Conservation (phyloP, 2,329 filamentous ascomycete genomes). For the Mariannaea sp. region DNA sequence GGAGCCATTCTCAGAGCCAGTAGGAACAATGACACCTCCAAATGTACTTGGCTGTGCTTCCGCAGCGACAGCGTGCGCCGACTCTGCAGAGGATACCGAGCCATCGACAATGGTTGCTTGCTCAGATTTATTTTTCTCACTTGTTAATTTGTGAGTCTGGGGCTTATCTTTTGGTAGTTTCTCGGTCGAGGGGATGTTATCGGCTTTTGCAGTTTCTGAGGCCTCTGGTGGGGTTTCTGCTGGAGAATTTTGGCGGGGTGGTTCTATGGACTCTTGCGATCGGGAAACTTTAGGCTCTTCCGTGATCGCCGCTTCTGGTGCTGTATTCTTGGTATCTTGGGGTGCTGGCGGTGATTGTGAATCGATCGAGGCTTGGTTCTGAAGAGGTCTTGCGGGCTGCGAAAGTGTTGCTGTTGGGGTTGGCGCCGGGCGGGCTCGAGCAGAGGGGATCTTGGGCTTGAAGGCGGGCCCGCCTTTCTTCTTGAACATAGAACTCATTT, state of each 20-base stretch:
- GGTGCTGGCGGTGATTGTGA: conserved; percentile 15
- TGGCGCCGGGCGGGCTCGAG: conserved; percentile 56
- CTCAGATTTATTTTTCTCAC: neutral
- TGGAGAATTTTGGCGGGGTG: conserved; percentile 25
- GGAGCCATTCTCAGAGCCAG: neutral
- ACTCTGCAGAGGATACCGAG: conserved; percentile 1
- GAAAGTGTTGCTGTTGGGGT: conserved; percentile 42
- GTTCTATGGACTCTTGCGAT: conserved; percentile 18
- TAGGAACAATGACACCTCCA: neutral
- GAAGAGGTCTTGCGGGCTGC: conserved; percentile 30
- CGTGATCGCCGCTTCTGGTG: conserved; percentile 2
- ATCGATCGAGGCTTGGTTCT: conserved; percentile 21
- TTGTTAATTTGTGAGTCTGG: neutral
- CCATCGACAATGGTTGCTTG: neutral
- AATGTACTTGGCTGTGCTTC: conserved; percentile 2
- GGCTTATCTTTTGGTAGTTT: neutral
- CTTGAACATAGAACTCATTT: conserved; percentile 71
- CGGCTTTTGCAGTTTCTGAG: conserved; percentile 23
- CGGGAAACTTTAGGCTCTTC: conserved; percentile 10
- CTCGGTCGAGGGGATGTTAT: conserved; percentile 11
- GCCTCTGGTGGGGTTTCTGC: conserved; percentile 31
- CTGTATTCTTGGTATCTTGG: conserved; percentile 8
- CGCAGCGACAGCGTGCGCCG: conserved; percentile 17
- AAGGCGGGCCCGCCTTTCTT: conserved; percentile 67
- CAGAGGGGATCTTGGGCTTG: conserved; percentile 69